These are phyloP conservation scores for Wallacemonas rigidus DNA, from an alignment of 208 protist species.

Conservation along the genomic window DNA sequence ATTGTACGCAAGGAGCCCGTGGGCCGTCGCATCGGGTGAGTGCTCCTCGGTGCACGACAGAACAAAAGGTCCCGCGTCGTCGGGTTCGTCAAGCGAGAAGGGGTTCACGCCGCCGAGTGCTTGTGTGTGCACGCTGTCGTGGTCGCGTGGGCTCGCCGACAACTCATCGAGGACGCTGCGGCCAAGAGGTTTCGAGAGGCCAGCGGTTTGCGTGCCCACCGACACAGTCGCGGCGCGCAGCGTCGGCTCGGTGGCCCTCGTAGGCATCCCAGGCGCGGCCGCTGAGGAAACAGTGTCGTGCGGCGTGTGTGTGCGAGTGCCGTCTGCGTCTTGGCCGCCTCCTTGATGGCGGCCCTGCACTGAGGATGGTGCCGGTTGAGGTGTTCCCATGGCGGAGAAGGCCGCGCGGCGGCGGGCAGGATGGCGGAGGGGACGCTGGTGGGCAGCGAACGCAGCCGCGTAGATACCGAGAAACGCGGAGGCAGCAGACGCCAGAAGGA, in stretches of 20 bases:
- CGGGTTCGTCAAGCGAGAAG: neutral
- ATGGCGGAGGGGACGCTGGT: neutral
- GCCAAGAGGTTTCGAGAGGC: neutral
- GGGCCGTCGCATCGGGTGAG: neutral
- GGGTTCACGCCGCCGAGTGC: neutral
- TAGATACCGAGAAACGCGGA: constrained; percentile 18
- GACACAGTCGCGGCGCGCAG: neutral
- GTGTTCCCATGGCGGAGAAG: too few relatives aligned
- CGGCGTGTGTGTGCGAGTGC: too few relatives aligned
- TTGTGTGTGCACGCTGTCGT: neutral
- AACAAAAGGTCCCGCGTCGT: neutral
- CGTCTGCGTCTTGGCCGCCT: too few relatives aligned
- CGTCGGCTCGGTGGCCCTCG: neutral
- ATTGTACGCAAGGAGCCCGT: neutral
- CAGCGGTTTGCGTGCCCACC: neutral
- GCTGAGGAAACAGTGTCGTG: too few relatives aligned
- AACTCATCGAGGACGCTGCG: neutral
- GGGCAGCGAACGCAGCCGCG: neutral
- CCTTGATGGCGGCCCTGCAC: too few relatives aligned
- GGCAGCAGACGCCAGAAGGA: neutral
- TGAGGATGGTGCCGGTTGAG: too few relatives aligned
- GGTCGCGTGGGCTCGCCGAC: neutral
- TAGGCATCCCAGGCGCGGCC: too few relatives aligned
- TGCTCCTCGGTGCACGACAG: neutral
- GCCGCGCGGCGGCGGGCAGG: too few relatives aligned